These are phyloP conservation scores for Kodamaea ohmeri DNA, from an alignment of 1,139 yeast genomes.

Conservation along the genomic window DNA sequence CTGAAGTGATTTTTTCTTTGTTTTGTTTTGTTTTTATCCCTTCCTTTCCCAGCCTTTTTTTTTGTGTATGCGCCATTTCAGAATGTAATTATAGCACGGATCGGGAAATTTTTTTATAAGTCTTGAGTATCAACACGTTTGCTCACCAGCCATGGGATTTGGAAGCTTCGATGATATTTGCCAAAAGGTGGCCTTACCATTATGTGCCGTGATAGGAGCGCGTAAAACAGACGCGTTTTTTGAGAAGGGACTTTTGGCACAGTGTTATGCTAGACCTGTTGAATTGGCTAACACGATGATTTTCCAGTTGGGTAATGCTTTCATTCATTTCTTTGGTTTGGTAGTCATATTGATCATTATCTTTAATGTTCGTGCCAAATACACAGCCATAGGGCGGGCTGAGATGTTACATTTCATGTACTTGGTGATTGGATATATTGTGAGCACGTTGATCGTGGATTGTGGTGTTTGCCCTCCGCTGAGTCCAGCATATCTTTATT, in stretches of 20 bases:
- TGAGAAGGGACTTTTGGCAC: conserved; percentile 61
- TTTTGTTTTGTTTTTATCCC: conserved; percentile 2
- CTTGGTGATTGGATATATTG: conserved; percentile 53
- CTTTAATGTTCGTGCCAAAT: conserved; percentile 77
- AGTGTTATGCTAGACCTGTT: conserved; percentile 82
- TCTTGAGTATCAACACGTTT: conserved; percentile 1
- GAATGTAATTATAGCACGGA: conserved; percentile 3
- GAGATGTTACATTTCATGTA: conserved; percentile 81
- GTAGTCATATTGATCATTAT: conserved; percentile 64
- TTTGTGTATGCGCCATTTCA: not conserved
- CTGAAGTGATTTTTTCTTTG: not conserved
- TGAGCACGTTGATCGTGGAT: conserved; percentile 74
- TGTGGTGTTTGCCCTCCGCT: conserved; percentile 93
- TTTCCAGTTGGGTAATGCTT: conserved; percentile 86
- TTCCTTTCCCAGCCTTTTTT: conserved; percentile 4
- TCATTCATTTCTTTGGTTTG: conserved; percentile 76
- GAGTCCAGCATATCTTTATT: conserved; percentile 68
- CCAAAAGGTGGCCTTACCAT: conserved; percentile 66
- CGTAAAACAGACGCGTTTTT: conserved; percentile 28
- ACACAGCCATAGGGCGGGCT: conserved; percentile 89
- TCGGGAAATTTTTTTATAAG: conserved; percentile 6
- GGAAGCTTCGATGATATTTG: conserved; percentile 75
- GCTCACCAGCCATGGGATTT: conserved; percentile 40
- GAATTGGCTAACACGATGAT: conserved; percentile 88
- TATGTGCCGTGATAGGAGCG: conserved; percentile 65